These are phyloP conservation scores for Amauroascus verrucosus DNA, from an alignment of 2,329 filamentous ascomycete genomes.

Conservation along the genomic window DNA sequence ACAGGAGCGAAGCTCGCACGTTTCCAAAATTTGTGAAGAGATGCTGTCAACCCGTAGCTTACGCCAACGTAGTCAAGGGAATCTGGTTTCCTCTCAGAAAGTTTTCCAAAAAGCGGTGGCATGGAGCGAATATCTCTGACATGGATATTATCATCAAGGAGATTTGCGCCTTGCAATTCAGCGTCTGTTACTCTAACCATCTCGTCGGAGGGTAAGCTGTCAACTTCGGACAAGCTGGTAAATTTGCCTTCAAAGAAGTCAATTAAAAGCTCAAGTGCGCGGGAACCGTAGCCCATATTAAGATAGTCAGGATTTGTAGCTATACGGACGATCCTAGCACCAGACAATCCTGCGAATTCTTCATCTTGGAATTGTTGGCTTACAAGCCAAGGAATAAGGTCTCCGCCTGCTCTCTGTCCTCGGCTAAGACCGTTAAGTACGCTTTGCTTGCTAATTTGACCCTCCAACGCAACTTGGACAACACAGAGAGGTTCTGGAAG, in stretches of 20 bases:
- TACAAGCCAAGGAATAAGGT: conserved; percentile 94
- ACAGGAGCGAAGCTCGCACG: conserved; percentile 74
- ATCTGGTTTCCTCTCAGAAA: conserved; percentile 71
- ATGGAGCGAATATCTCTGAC: conserved; percentile 83
- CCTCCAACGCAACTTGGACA: conserved; percentile 87
- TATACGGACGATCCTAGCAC: conserved; percentile 83
- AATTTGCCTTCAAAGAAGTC: conserved; percentile 97
- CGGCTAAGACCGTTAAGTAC: conserved; percentile 81
- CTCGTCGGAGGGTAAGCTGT: conserved; percentile 41
- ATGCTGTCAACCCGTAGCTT: conserved; percentile 79
- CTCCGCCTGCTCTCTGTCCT: conserved; percentile 79
- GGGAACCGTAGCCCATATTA: conserved; percentile 85
- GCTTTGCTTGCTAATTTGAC: conserved; percentile 85
- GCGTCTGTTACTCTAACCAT: conserved; percentile 72
- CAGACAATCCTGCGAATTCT: conserved; percentile 86
- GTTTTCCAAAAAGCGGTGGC: conserved; percentile 83
- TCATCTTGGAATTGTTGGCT: conserved; percentile 98
- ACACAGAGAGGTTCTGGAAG: conserved; percentile 91
- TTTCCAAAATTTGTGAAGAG: conserved; percentile 96
- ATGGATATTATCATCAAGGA: conserved; percentile 79
- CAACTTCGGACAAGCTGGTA: conserved; percentile 66
- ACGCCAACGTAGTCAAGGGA: conserved; percentile 87
- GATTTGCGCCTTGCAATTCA: conserved; percentile 63
- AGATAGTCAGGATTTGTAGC: conserved; percentile 92
- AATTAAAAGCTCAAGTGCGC: conserved; percentile 72